Percentiles rank a stretch among this genome's conserved stretches.
phyloP scores from a whole-genome alignment of 2,329 filamentous ascomycete genomes.

The Fusarium incarnatum region DNA sequence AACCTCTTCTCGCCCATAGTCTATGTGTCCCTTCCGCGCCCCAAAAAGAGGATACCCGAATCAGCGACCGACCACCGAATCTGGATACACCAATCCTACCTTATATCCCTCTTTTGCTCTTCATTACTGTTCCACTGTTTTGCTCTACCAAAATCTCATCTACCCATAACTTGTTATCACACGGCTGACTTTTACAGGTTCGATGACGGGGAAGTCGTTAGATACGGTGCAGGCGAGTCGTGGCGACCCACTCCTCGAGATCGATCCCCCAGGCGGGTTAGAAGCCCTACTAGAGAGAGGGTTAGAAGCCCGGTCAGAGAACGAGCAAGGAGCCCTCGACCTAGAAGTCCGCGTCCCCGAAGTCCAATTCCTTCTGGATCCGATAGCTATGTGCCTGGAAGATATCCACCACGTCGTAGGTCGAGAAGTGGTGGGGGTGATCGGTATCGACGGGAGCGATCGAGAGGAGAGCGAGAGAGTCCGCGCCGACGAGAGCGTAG shows the following conservation, averaged over 20 bases:
- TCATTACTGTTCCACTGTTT: slow-evolving; percentile 9
- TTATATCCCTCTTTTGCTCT: not conserved
- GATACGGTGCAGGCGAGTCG: slow-evolving; percentile 71
- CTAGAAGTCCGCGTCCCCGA: slow-evolving; percentile 55
- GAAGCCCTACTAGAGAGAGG: slow-evolving; percentile 50
- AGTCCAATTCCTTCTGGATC: slow-evolving; percentile 54
- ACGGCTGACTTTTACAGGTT: slow-evolving; percentile 56
- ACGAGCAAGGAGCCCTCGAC: slow-evolving; percentile 52
- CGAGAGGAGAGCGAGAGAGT: slow-evolving; percentile 55
- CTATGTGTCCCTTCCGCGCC: not conserved
- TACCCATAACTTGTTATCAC: not conserved
- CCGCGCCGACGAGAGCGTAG: slow-evolving; percentile 53
- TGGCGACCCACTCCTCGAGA: slow-evolving; percentile 68
- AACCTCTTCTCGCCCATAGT: not conserved
- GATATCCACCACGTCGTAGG: slow-evolving; percentile 56
- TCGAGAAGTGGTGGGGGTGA: slow-evolving; percentile 57
- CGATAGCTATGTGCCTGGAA: slow-evolving; percentile 61
- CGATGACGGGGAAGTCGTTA: slow-evolving; percentile 71
- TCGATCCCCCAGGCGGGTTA: slow-evolving; percentile 56
- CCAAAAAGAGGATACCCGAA: not conserved
- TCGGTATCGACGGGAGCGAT: slow-evolving; percentile 57
- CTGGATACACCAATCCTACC: not conserved
- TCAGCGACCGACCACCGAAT: not conserved
- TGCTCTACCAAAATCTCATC: not conserved
- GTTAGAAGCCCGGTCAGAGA: slow-evolving; percentile 50